These are phyloP conservation scores for Lanmaoa rubissima DNA, from an alignment of 768 basidiomycete genomes.

Conservation along the genomic window DNA sequence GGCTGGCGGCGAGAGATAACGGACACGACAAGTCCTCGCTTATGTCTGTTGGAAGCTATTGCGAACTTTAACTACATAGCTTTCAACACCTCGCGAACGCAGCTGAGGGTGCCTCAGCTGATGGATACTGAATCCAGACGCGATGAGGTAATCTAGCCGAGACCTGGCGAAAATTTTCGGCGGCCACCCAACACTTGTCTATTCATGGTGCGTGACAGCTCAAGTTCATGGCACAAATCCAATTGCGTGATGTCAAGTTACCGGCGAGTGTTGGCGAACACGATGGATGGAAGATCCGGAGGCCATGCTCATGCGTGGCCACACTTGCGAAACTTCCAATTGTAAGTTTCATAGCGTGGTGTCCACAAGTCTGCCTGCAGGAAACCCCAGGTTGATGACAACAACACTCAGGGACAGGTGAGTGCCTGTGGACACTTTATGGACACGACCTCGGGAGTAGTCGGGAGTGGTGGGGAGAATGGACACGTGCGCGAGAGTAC, in stretches of 20 bases:
- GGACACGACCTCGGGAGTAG: constrained; percentile 17
- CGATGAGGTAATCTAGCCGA: constrained; percentile 14
- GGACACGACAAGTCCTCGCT: not conserved
- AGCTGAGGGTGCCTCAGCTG: not conserved
- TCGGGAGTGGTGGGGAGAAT: constrained; percentile 6
- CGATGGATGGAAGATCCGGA: constrained; percentile 25
- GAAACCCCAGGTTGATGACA: constrained; percentile 9
- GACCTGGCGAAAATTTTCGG: not conserved
- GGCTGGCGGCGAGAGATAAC: not conserved
- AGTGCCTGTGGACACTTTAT: not conserved
- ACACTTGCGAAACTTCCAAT: constrained; percentile 3
- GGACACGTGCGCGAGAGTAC: constrained; percentile 21
- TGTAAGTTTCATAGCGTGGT: constrained; percentile 12
- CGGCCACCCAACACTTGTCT: not conserved
- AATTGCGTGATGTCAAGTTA: constrained; percentile 14
- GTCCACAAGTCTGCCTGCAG: constrained; percentile 29
- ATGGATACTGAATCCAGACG: not conserved
- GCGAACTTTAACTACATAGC: not conserved
- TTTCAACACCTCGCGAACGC: not conserved
- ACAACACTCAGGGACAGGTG: constrained; percentile 15
- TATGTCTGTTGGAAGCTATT: constrained; percentile 4
- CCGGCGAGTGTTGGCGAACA: constrained; percentile 15
- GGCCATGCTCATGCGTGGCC: constrained; percentile 14
- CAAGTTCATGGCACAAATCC: constrained; percentile 2
- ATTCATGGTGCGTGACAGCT: not conserved